phyloP scores from a whole-genome alignment of 139 green algal genomes.

The Chlamydomonas eustigma region DNA sequence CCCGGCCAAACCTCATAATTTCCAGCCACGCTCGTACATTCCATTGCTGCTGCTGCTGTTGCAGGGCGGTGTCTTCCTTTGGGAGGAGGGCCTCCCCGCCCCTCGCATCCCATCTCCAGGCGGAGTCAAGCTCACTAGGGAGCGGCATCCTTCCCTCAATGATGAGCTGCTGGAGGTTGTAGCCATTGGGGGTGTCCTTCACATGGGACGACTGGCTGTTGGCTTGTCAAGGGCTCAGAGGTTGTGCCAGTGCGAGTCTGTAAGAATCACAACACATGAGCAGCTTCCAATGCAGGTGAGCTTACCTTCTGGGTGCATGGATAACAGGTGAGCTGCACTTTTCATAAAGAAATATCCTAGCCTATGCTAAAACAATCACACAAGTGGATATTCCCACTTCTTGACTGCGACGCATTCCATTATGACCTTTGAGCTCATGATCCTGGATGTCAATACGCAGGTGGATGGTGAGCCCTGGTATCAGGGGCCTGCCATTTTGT shows the following conservation, averaged over 20 bases:
- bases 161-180: slow-evolving; percentile 63
- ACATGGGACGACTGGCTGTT: slow-evolving; percentile 77
- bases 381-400: no score
- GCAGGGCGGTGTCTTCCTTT: slow-evolving; percentile 31
- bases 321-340: no score
- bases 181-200: slow-evolving; percentile 63
- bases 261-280: slow-evolving; percentile 32
- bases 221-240: slow-evolving; percentile 55
- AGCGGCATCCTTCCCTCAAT: not conserved
- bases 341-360: no score
- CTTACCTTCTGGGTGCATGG: no score
- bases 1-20: no score
- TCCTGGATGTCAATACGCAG: slow-evolving; percentile 24
- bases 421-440: not conserved
- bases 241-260: slow-evolving; percentile 53
- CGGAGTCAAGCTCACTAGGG: not conserved
- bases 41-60: not conserved
- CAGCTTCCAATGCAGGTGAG: slow-evolving; percentile 60
- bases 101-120: not conserved
- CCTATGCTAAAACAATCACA: no score
- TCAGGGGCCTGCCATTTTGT: not conserved
- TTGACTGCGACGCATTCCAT: not conserved
- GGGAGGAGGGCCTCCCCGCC: slow-evolving; percentile 22
- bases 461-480: slow-evolving; percentile 73
- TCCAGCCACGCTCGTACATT: slow-evolving; percentile 3